Percentiles rank a stretch among this genome's conserved stretches.
These are phyloP conservation scores for Fusarium nelsonii DNA, from an alignment of 2,329 filamentous ascomycete species.

Conservation along the genomic window DNA sequence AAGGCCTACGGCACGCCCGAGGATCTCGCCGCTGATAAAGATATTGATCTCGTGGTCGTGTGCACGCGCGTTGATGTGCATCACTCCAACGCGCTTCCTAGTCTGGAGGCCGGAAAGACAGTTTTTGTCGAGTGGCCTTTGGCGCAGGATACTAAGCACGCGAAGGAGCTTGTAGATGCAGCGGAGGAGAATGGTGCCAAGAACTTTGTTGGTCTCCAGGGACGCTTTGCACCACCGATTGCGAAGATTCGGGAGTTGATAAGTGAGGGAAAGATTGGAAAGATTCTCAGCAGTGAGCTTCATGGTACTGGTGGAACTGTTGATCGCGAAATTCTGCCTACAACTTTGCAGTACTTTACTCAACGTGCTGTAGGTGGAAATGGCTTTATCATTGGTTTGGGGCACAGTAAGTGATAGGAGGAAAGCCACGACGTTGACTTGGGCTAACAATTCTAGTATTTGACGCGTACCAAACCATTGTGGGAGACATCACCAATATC, in stretches of 20 bases:
- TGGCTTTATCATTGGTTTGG: conserved; percentile 57
- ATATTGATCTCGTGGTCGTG: conserved; percentile 68
- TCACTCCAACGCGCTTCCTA: conserved; percentile 58
- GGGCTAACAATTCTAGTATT: conserved; percentile 52
- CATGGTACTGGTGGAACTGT: conserved; percentile 54
- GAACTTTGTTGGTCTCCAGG: conserved; percentile 66
- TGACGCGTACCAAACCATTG: conserved; percentile 59
- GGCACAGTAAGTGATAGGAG: conserved; percentile 53
- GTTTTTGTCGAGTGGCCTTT: conserved; percentile 72
- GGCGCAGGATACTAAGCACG: conserved; percentile 57
- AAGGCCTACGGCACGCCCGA: conserved; percentile 65
- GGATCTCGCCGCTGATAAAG: conserved; percentile 60
- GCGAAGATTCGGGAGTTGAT: conserved; percentile 61
- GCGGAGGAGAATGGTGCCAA: conserved; percentile 51
- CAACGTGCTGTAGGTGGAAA: conserved; percentile 62
- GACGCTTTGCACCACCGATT: conserved; percentile 59
- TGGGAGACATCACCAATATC: conserved; percentile 59
- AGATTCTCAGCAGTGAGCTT: conserved; percentile 64
- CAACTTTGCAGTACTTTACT: conserved; percentile 61
- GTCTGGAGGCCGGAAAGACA: conserved; percentile 63
- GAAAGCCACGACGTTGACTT: accelerated
- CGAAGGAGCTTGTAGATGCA: conserved; percentile 56
- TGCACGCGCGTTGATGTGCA: conserved; percentile 68
- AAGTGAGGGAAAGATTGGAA: conserved; percentile 61
- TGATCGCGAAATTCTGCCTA: conserved; percentile 50